Evolutionary conservation across 495 filamentous ascomycete genomes (phyloP), one percentile per base, ranked within the genome.

Genomic region (Trichocladium antarcticum): DNA sequence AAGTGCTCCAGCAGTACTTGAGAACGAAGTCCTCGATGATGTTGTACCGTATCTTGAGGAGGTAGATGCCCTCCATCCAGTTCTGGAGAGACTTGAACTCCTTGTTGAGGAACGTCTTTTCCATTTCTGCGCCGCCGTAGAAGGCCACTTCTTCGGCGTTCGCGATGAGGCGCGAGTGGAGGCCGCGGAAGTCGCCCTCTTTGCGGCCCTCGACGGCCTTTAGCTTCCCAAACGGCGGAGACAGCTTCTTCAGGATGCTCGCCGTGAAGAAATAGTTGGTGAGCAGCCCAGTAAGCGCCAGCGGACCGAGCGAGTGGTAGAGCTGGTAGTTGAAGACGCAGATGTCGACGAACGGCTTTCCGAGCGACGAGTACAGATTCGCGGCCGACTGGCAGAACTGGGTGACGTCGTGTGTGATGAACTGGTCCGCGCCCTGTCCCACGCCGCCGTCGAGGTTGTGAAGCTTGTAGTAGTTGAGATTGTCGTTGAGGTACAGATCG

Each of bases 121-220:
- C 93, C 69, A 88, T 94, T 51, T 88, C 84, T 10, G 89, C 85
- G 42, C 93, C 93, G 24, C 87, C 87, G 58, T 99, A 99, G 64
- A 99, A 99, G 6, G 93, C 92, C n/a, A 99, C 81, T 61, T 99
- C 93, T 68, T 99, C 93, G 19, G 93, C 90, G 63, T 99, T 99
- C 22, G 89, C 89, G 49, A 99, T 87, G 0, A 99, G 72, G 32
- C 93, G 78, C 10, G 90, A 81, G 66, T 99, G 93, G 4, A 96
- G 65, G 7, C 83, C 81, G 50, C 92, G 76, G 67, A 97, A 97
- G 51, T 96, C 89, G 12, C 93, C 93, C 62, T 99, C 93, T 49
- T 83, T 85, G 37, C 85, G 82, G 22, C 86, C 90, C 68, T 97
- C 90, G 3, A 95, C 85, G 11, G 92, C 93, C 63, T 95, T 96